Conservation (phyloP, 1,284 basidiomycete genomes). For the Trametes polyzona region DNA sequence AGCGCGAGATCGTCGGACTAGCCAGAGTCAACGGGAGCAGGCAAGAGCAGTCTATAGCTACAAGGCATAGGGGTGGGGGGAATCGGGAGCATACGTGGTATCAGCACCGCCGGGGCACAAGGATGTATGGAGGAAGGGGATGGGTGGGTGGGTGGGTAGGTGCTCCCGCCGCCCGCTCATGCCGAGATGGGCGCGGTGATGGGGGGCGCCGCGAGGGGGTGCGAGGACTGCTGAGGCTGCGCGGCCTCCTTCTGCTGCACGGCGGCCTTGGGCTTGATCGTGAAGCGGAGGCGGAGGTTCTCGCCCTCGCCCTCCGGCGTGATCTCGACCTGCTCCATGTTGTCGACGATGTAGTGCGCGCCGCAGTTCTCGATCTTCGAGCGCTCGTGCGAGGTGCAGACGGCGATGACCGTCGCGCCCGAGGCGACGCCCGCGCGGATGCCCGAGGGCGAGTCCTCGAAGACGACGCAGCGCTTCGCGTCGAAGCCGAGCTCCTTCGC, state of each 20-base stretch:
- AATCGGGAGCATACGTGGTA: neutral
- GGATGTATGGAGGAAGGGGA: neutral
- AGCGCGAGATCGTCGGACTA: neutral
- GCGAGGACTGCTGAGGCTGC: neutral
- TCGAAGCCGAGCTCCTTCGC: slow-evolving; percentile 72
- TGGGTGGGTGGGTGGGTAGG: neutral
- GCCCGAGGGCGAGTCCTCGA: slow-evolving; percentile 77
- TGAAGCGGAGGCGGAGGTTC: slow-evolving; percentile 44
- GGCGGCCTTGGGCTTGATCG: slow-evolving; percentile 23
- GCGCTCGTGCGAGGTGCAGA: slow-evolving; percentile 70
- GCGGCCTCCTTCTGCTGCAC: slow-evolving; percentile 3
- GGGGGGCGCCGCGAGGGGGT: slow-evolving; percentile 11
- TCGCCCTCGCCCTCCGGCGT: slow-evolving; percentile 43
- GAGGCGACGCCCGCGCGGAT: slow-evolving; percentile 75
- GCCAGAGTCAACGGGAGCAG: neutral
- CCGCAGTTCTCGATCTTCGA: slow-evolving; percentile 62
- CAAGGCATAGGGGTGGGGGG: neutral
- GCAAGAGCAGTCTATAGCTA: no score
- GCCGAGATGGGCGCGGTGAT: slow-evolving; percentile 9
- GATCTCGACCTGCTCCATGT: slow-evolving; percentile 59
- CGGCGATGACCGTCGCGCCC: slow-evolving; percentile 76
- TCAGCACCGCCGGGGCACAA: neutral
- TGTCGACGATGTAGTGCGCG: slow-evolving; percentile 69
- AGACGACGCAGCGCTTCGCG: slow-evolving; percentile 65
- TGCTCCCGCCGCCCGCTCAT: slow-evolving; percentile 2